Base-by-base conservation (phyloP, 495 filamentous ascomycete species). In the Tuber magnatum region DNA sequence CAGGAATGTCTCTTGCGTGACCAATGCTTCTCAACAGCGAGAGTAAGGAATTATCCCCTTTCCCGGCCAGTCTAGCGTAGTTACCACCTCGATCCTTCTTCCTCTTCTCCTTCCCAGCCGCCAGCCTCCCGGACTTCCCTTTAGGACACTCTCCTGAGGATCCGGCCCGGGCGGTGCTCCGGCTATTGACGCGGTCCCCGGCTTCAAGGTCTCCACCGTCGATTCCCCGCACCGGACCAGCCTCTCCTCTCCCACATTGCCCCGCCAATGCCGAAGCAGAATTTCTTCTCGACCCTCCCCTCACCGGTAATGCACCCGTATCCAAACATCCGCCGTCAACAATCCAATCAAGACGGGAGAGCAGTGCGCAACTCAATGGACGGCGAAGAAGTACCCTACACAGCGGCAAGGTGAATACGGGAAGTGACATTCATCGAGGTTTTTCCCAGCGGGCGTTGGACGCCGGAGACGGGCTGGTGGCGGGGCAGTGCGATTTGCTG, bases 351-450 rank as follows among this genome's bases (percentile, higher is more conserved):
- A 72, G 42, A 3, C 70, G 68, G 22, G 43, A 32, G 32, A 74
- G 22, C 28, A 74, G 56, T 6, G 77, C 14, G 39, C 14, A n/a
- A 61, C 73, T 72, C 40, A 76, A 56, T 10, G 77, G 71, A 40
- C 73, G 71, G 56, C 38, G 77, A 24, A 40, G 69, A 38, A 82
- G 71, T 39, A 72, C 75, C 44, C 75, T 61, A 75, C 75, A 41
- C 38, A 82, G 70, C 38, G 81, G 71, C 28, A 78, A 78, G 74
- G 76, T 73, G 76, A 82, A 78, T 72, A 78, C 75, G 73, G 80
- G 65, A 70, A 75, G 77, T 75, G 80, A 80, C 81, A 82, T 82
- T 82, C 81, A 82, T 82, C 70, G 78, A 61, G 20, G 44, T 40
- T n/a, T 16, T 35, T 65, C 56, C 35, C 56, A 35, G 56, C 28